Evolutionary conservation across 305 asterid species (phyloP).

Genomic region (Solanum hybrid): DNA sequence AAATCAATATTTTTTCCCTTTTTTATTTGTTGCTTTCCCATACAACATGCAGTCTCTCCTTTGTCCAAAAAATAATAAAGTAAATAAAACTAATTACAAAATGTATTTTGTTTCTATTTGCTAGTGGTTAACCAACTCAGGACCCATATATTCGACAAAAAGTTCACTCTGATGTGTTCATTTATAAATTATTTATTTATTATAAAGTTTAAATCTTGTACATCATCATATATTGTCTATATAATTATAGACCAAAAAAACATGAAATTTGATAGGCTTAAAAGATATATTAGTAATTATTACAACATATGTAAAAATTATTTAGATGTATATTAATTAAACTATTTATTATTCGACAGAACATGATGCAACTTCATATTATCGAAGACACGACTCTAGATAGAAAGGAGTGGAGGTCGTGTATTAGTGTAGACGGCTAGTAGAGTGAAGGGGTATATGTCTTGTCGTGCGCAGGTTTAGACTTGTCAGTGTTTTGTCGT

Average conservation of each 20-base stretch:
- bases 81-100: background rate
- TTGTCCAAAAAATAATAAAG: background rate
- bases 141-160: conserved; percentile 5
- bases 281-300: background rate
- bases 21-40: background rate
- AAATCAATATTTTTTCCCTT: background rate
- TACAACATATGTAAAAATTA: background rate
- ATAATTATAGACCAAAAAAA: background rate
- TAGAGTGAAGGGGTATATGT: background rate
- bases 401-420: too few species aligned
- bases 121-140: background rate
- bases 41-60: background rate
- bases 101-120: background rate
- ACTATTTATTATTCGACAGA: background rate
- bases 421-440: background rate
- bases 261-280: background rate
- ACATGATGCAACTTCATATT: background rate
- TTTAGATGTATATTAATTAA: background rate
- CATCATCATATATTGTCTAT: background rate
- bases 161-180: background rate
- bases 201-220: background rate
- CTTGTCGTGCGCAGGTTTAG: background rate
- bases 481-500: background rate
- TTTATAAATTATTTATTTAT: background rate
- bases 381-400: too few species aligned